Evolutionary conservation across 2,329 filamentous ascomycete genomes (phyloP).

Genomic region (Aspergillus fischeri): DNA sequence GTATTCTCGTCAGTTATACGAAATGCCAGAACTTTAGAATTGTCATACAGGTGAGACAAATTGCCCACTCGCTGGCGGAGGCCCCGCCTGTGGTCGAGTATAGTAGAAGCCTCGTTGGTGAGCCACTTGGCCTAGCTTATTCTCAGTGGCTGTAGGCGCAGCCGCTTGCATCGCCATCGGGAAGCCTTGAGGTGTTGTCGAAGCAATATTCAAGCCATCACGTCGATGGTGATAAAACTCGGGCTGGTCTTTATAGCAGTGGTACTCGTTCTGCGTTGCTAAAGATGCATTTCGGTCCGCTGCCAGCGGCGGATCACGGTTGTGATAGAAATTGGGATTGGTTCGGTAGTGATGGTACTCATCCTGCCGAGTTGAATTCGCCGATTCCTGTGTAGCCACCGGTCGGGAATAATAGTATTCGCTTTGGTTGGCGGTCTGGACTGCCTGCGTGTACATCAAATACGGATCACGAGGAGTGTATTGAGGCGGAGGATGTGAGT

Average conservation of each 20-base stretch:
- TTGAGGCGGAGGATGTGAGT: not conserved
- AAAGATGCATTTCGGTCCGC: not conserved
- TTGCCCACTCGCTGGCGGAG: not conserved
- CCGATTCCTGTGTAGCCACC: not conserved
- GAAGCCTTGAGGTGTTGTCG: not conserved
- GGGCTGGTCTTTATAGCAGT: not conserved
- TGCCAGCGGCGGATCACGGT: not conserved
- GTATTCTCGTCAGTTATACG: not conserved
- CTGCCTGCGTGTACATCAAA: accelerated
- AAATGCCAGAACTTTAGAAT: not conserved
- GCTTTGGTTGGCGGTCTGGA: not conserved
- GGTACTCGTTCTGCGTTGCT: not conserved
- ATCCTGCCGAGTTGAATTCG: not conserved
- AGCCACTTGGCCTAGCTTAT: not conserved
- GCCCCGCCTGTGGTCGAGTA: not conserved
- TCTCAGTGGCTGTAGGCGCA: not conserved
- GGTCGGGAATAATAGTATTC: not conserved
- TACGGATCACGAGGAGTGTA: not conserved
- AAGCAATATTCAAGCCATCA: not conserved
- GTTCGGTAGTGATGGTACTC: not conserved
- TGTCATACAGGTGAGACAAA: not conserved
- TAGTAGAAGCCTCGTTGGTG: not conserved
- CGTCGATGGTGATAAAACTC: not conserved
- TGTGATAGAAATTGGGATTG: not conserved
- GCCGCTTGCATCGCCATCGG: not conserved